phyloP scores from a whole-genome alignment of 2,329 filamentous ascomycete genomes.

The Fusarium albidum region DNA sequence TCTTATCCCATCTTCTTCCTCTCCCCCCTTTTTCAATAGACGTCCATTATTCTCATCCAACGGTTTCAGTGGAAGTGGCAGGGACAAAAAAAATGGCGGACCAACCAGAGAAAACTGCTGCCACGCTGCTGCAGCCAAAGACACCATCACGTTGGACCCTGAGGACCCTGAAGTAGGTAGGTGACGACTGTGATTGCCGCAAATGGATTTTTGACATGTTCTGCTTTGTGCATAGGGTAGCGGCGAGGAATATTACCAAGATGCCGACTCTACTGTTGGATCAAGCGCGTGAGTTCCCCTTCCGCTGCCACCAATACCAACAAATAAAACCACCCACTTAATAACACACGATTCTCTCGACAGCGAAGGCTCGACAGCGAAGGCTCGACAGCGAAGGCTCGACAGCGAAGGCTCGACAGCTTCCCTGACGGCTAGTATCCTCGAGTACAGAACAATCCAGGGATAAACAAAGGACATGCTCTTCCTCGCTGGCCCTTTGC shows the following conservation, averaged over 20 bases:
- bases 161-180: slow-evolving; percentile 32
- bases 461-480: slow-evolving; percentile 27
- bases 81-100: too few relatives aligned
- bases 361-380: slow-evolving; percentile 17
- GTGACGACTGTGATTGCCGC: slow-evolving; percentile 1
- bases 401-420: slow-evolving; percentile 14
- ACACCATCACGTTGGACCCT: slow-evolving; percentile 20
- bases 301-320: not conserved
- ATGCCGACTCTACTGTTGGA: slow-evolving; percentile 34
- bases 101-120: not conserved
- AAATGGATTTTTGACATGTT: slow-evolving; percentile 5
- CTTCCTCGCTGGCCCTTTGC: slow-evolving; percentile 23
- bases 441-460: slow-evolving; percentile 23
- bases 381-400: slow-evolving; percentile 1
- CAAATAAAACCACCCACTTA: not conserved
- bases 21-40: too few relatives aligned
- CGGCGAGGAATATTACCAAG: slow-evolving; percentile 21
- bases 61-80: too few relatives aligned
- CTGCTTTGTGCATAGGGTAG: slow-evolving; percentile 1
- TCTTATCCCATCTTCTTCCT: too few relatives aligned
- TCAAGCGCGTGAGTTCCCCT: slow-evolving; percentile 28
- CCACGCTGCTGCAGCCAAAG: slow-evolving; percentile 9
- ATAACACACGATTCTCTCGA: too few relatives aligned
- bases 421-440: slow-evolving; percentile 17
- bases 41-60: too few relatives aligned